Percentiles rank a stretch among this genome's conserved stretches.
These are phyloP conservation scores for Gossypium schwendimanii DNA, from an alignment of 441 rosid genomes.

Conservation along the genomic window DNA sequence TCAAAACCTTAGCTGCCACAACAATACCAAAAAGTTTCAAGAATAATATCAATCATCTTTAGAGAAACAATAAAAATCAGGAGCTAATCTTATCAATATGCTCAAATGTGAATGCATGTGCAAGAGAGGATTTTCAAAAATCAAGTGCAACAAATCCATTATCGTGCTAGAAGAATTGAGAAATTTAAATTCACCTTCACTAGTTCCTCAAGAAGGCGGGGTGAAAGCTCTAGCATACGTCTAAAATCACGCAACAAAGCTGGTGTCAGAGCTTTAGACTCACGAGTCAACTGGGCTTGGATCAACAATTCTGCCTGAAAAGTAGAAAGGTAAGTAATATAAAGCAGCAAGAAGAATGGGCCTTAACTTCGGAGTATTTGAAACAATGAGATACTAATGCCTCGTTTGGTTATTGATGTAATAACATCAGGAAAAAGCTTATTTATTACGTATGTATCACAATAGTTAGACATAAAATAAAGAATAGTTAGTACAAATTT, in stretches of 20 bases:
- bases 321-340: conserved; percentile 14
- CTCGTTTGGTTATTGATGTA: too few relatives aligned
- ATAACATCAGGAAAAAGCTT: too few relatives aligned
- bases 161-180: not conserved
- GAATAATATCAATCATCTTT: not conserved
- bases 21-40: not conserved
- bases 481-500: too few relatives aligned
- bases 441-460: too few relatives aligned
- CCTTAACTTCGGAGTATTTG: not conserved
- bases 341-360: not conserved
- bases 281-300: conserved; percentile 91
- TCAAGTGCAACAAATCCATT: not conserved
- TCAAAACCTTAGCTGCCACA: not conserved
- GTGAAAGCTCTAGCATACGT: conserved; percentile 89
- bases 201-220: conserved; percentile 93
- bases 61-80: not conserved
- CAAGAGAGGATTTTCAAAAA: not conserved
- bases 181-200: conserved; percentile 55
- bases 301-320: conserved; percentile 90
- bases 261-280: conserved; percentile 66
- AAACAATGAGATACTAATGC: not conserved
- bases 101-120: not conserved
- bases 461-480: too few relatives aligned
- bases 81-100: not conserved
- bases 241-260: conserved; percentile 74